phyloP scores from a whole-genome alignment of 345 rosid species.

The Rhodamnia argentea region DNA sequence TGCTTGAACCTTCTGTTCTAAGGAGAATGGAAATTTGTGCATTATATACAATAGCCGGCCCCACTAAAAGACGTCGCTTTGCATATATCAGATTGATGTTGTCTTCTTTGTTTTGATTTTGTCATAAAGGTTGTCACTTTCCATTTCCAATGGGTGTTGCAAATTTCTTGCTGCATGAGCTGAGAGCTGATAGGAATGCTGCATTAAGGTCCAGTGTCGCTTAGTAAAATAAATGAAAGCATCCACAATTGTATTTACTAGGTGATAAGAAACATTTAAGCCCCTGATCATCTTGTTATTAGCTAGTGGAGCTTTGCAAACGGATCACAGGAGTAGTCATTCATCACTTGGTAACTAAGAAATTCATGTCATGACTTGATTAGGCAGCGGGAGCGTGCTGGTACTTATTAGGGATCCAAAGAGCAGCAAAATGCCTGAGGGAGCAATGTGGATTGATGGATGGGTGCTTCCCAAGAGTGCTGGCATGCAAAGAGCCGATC shows the following conservation, averaged over 20 bases:
- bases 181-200: not conserved
- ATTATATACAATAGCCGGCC: not conserved
- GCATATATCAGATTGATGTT: not conserved
- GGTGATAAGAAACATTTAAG: not conserved
- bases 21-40: not conserved
- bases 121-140: not conserved
- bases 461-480: constrained; percentile 37
- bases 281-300: not conserved
- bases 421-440: constrained; percentile 66
- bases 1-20: not conserved
- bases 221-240: not conserved
- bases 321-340: not conserved
- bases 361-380: not conserved
- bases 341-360: not conserved
- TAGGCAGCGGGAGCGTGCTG: constrained; percentile 99
- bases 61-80: not conserved
- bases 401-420: constrained; percentile 89
- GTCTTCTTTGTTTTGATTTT: not conserved
- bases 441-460: constrained; percentile 49
- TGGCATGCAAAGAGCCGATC: constrained; percentile 65
- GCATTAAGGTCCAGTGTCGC: not conserved
- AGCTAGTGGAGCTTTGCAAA: not conserved
- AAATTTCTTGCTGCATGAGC: not conserved
- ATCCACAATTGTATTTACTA: not conserved
- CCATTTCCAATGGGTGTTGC: not conserved